These are phyloP conservation scores for Sapria himalayana DNA, from an alignment of 345 rosid species.

Conservation along the genomic window DNA sequence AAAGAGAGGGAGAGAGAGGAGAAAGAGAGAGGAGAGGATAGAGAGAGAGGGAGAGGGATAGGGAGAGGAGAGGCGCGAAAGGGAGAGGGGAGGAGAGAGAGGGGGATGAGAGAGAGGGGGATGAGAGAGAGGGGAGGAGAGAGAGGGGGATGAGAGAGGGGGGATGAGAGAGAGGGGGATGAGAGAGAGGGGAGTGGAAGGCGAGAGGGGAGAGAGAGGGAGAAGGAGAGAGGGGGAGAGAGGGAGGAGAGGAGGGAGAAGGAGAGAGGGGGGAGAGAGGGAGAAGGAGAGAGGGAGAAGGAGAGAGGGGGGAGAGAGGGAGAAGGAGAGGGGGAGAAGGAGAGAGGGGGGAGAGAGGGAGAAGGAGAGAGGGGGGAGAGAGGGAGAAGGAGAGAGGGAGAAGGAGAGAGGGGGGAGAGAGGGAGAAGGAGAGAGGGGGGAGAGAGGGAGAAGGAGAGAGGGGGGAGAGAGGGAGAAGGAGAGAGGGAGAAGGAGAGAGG, in stretches of 20 bases:
- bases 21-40: constrained; percentile 1
- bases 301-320: constrained; percentile 6
- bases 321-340: constrained; percentile 8
- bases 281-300: not conserved
- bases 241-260: constrained; percentile 7
- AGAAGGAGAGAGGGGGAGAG: constrained; percentile 7
- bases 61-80: not conserved
- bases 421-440: constrained; percentile 18
- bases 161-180: constrained; percentile 12
- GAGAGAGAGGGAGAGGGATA: not conserved
- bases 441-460: constrained; percentile 11
- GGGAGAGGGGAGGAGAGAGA: not conserved
- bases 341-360: constrained; percentile 11
- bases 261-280: constrained; percentile 2
- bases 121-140: constrained; percentile 5
- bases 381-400: constrained; percentile 15
- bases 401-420: constrained; percentile 17
- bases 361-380: not conserved
- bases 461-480: constrained; percentile 12
- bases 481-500: not conserved
- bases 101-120: not conserved
- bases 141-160: constrained; percentile 8
- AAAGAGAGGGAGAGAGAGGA: not conserved
- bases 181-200: not conserved
- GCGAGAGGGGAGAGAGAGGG: constrained; percentile 12